Evolutionary conservation across 306 rosid species (phyloP), one percentile per base, ranked within the genome.

Genomic region (Cicer yamashitae): DNA sequence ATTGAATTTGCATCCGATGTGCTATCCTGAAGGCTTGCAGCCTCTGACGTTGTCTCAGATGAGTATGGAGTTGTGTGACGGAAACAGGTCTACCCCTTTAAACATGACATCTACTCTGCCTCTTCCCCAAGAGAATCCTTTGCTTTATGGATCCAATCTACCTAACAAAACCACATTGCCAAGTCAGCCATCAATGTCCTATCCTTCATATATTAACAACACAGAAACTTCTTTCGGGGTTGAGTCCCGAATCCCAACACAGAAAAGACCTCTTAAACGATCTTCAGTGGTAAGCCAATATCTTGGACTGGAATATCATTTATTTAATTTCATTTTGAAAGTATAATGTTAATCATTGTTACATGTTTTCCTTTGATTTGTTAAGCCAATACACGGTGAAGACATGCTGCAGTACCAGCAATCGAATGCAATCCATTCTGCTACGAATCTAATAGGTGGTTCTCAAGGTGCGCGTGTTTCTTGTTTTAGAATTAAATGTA

Each of bases 1-100:
- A 52, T 83, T 89, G 84, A 89, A 87, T 85, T 72, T 91, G 91
- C 93, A 87, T 81, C 89, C 97, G 0, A 78, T 90, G 88, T 86
- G 91, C 86, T 83, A 84, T 44, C 85, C 93, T 12, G 98, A 84
- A 66, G 88, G 58, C 8, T 30, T 88, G 77, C 90, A 79, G 68
- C 74, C 89, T 66, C 77, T 80, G 57, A 90, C 85, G 46, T 78
- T 86, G 73, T 70, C 93, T 47, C 89, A 74, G 71, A 74, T 78
- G 77, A 70, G 90, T 77, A 81, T 77, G 83, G 90, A 88, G 70
- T 76, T 84, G 14, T 70, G 84, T 13, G 96, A 87, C 65, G 90
- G 86, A 76, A 88, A 81, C 84, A 77, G 86, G 73, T 61, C 91
- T 61, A 63, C 62, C 75, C 90, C 82, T 82, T 63, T 72, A 74